Conservation (phyloP, 441 rosid species). For the Eutrema salsugineum region DNA sequence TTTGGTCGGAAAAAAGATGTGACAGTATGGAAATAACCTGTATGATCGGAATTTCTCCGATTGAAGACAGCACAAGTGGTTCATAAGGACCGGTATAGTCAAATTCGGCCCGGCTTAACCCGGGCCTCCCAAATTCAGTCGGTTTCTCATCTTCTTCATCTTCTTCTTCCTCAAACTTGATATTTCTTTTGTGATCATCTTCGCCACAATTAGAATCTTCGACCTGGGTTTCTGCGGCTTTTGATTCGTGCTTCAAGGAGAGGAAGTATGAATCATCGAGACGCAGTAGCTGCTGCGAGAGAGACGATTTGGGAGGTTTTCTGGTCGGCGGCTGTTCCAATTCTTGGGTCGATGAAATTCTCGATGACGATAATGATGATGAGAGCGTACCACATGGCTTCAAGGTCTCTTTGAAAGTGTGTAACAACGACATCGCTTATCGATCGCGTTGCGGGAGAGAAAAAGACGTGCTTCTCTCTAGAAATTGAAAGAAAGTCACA, state of each 20-base stretch:
- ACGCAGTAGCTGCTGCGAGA: conserved; percentile 32
- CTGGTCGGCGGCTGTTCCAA: conserved; percentile 26
- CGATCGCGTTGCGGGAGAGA: background rate
- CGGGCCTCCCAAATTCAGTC: conserved; percentile 45
- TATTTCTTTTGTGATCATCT: conserved; percentile 8
- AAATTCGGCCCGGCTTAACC: conserved; percentile 52
- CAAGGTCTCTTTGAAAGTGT: conserved; percentile 30
- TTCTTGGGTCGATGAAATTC: conserved; percentile 22
- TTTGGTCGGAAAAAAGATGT: background rate
- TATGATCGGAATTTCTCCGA: conserved; percentile 52
- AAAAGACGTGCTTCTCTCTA: background rate
- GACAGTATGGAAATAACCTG: conserved; percentile 40
- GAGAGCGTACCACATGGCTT: conserved; percentile 27
- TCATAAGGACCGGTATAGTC: conserved; percentile 70
- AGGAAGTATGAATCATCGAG: conserved; percentile 35
- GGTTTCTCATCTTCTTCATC: conserved; percentile 13
- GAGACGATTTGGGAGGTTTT: conserved; percentile 40
- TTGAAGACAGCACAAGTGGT: conserved; percentile 57
- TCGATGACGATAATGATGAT: conserved; percentile 21
- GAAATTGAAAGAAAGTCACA: background rate
- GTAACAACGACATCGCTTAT: conserved; percentile 30
- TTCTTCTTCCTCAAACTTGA: conserved; percentile 25
- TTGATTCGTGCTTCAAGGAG: conserved; percentile 17
- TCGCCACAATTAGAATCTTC: background rate
- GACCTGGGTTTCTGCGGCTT: background rate